Base-by-base conservation (phyloP, 352 stramenopile genomes). In the Phytophthora syringae region DNA sequence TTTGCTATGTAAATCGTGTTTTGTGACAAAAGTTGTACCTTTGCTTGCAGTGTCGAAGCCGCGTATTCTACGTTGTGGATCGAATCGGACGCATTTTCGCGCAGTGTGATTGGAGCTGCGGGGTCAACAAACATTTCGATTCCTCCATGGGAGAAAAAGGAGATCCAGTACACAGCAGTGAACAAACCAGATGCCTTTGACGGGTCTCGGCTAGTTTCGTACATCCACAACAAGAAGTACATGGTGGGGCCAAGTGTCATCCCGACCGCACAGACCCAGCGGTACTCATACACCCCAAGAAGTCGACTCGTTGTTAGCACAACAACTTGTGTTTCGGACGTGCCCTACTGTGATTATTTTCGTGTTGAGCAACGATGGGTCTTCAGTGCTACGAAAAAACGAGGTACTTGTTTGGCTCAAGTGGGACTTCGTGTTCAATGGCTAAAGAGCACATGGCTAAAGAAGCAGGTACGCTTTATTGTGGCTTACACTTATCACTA, bases 181-280 rank as follows among this genome's bases (percentile, higher is more conserved):
- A 61, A 44, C 9, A 89, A 74, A 7, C 51, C 78, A 2, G 86
- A 94, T 34, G 85, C 50, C 6, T 94, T 95, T 49, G 68, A 92
- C 49, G 82, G 67, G 18, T 76, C 74, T 49, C 78, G 88, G 0
- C 50, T 67, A 7, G 80, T 94, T 1, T 74, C 69, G 5, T 93
- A 88, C 55, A 85, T 67, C 1, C 86, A 93, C 78, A 93, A 96
- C 76, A 96, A 96, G 62, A 94, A 96, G 64, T 95, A 95, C 60
- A 92, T 96, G 67, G 82, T 96, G 16, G 88, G 88, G 0, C 86
- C 88, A 1, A 92, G 84, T 52, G 67, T 71, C 32, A 94, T 96
- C 51, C 88, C 88, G 1, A 96, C 88, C 1, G 64, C 64, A 15
- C 86, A 94, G 56, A 80, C 76, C 7, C 84, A 94, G 55, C 78